phyloP scores from a whole-genome alignment of 2,329 filamentous ascomycete genomes.

The Fusarium stilboides region DNA sequence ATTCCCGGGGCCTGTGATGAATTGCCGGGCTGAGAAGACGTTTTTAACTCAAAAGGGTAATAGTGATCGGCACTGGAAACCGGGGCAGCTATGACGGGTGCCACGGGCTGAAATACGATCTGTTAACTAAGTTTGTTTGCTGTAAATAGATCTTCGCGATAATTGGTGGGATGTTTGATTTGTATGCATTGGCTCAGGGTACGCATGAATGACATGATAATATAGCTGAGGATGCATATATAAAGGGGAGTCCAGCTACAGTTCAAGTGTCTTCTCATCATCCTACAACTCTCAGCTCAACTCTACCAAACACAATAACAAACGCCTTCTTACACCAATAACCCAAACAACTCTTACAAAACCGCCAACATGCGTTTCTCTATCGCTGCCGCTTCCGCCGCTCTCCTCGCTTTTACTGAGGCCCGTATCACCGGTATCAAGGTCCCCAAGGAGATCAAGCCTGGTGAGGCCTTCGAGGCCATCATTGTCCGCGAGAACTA shows the following conservation, averaged over 20 bases:
- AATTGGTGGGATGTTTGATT: neutral
- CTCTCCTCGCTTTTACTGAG: constrained; percentile 50
- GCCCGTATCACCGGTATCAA: constrained; percentile 62
- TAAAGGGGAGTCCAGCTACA: constrained; percentile 9
- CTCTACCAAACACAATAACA: neutral
- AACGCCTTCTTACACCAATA: neutral
- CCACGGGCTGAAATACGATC: constrained; percentile 4
- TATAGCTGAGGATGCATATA: constrained; percentile 4
- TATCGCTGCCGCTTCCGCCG: constrained; percentile 44
- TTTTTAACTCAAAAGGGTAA: constrained; percentile 1
- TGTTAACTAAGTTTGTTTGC: neutral
- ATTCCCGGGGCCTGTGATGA: constrained; percentile 4
- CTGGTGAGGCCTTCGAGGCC: constrained; percentile 57
- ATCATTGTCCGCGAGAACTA: constrained; percentile 60
- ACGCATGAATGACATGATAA: constrained; percentile 13
- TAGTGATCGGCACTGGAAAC: constrained; percentile 17
- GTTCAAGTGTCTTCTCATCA: neutral
- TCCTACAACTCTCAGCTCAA: neutral
- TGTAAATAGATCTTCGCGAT: constrained; percentile 30
- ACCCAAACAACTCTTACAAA: neutral
- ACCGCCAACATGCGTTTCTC: constrained; percentile 48
- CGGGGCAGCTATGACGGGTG: constrained; percentile 28
- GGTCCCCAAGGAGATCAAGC: constrained; percentile 58
- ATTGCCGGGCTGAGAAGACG: constrained; percentile 6
- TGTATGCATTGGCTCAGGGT: constrained; percentile 3